These are phyloP conservation scores for Herpetomonas muscarum DNA, from an alignment of 208 protist genomes.

Conservation along the genomic window DNA sequence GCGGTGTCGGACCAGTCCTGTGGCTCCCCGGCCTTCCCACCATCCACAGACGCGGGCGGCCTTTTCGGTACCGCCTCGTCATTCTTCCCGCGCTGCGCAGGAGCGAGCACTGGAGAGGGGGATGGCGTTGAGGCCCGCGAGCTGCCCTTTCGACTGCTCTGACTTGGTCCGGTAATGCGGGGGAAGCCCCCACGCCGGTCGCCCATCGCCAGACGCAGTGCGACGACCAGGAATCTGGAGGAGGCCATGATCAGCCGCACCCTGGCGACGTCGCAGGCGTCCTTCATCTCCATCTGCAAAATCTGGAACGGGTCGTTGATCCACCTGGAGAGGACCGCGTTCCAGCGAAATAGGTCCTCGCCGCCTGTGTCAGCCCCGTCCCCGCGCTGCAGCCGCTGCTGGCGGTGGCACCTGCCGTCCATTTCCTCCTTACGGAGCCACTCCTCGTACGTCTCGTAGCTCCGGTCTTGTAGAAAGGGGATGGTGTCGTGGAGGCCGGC, in stretches of 20 bases:
- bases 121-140: too few species aligned
- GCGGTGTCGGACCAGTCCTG: neutral
- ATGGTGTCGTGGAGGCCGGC: constrained; percentile 17
- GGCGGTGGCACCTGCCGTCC: constrained; percentile 4
- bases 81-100: too few species aligned
- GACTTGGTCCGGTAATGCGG: neutral
- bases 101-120: too few species aligned
- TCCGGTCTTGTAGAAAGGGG: constrained; percentile 22
- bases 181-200: neutral
- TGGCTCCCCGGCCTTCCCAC: neutral
- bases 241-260: constrained; percentile 32
- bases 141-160: too few species aligned
- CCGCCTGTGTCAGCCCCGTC: constrained; percentile 1
- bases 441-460: constrained; percentile 29
- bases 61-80: too few species aligned
- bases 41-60: neutral
- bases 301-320: neutral
- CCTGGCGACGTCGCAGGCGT: constrained; percentile 9
- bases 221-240: constrained; percentile 17
- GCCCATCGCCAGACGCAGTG: constrained; percentile 13
- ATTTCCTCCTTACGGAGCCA: constrained; percentile 17
- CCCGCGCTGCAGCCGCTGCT: constrained; percentile 1
- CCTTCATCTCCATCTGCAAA: constrained; percentile 17
- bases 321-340: neutral
- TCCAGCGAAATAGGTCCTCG: constrained; percentile 7